Conservation (phyloP, 257 asterid species). For the Verbascum thapsus region DNA sequence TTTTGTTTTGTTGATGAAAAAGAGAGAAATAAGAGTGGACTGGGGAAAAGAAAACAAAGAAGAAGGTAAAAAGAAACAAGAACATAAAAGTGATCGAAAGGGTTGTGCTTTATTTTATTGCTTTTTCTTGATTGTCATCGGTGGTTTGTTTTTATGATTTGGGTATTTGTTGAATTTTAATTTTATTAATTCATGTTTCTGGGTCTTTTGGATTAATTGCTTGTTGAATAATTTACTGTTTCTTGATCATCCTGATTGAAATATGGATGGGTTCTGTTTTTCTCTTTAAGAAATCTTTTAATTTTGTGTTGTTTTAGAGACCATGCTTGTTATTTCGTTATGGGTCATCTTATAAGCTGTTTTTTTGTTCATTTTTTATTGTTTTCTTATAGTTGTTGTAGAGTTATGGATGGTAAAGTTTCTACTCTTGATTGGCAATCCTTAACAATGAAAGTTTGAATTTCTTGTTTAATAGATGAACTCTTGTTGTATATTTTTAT, state of each 20-base stretch:
- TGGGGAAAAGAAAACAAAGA: neutral
- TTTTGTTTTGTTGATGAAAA: conserved; percentile 19
- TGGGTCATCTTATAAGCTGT: neutral
- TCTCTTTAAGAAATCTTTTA: neutral
- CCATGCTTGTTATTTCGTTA: neutral
- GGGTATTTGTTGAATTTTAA: neutral
- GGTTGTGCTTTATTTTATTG: neutral
- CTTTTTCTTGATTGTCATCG: conserved; percentile 31
- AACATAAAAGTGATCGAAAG: conserved; percentile 12
- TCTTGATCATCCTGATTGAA: conserved; percentile 3
- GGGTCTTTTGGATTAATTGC: conserved; percentile 23
- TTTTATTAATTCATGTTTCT: neutral
- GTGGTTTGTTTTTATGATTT: conserved; percentile 19
- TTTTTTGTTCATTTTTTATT: neutral
- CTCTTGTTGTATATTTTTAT: no score
- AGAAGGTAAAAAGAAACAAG: conserved; percentile 8
- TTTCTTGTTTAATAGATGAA: neutral
- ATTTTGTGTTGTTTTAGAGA: neutral
- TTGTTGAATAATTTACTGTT: neutral
- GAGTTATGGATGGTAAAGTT: neutral
- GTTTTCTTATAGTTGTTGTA: neutral
- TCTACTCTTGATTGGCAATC: conserved; percentile 15
- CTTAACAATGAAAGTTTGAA: conserved; percentile 4
- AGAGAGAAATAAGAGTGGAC: neutral
- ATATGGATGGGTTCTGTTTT: neutral